Conservation (phyloP, 495 filamentous ascomycete species). For the Neurospora sp. region DNA sequence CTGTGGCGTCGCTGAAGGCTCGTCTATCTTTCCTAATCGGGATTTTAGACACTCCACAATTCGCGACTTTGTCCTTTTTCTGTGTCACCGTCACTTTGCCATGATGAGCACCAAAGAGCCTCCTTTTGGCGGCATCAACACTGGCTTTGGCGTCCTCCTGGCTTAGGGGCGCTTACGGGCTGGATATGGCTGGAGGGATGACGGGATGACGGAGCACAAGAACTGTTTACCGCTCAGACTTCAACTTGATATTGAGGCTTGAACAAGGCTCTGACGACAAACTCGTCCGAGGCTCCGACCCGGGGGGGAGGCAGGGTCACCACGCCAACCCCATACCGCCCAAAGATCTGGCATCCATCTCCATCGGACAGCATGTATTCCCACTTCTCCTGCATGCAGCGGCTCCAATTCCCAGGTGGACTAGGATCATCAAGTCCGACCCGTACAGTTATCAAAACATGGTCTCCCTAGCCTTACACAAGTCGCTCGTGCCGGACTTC, state of each 20-base stretch:
- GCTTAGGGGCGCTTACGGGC: neutral
- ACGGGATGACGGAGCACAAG: neutral
- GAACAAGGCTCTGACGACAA: neutral
- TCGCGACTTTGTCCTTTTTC: neutral
- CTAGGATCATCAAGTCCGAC: neutral
- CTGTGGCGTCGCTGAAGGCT: constrained; percentile 25
- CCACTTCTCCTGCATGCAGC: neutral
- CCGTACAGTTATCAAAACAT: neutral
- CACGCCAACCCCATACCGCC: neutral
- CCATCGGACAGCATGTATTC: neutral
- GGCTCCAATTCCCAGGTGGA: neutral
- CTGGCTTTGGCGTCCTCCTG: neutral
- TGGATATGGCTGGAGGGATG: neutral
- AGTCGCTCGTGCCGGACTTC: neutral
- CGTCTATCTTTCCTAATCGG: constrained; percentile 18
- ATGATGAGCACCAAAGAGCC: neutral
- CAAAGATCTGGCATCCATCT: neutral
- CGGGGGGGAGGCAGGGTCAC: neutral
- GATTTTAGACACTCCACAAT: neutral
- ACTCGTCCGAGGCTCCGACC: neutral
- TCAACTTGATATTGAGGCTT: neutral
- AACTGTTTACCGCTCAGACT: neutral
- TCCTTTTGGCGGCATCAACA: neutral
- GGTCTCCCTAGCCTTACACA: neutral
- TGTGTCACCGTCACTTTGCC: neutral